These are phyloP conservation scores for Penicillium samsonianum DNA, from an alignment of 495 filamentous ascomycete genomes.

Conservation along the genomic window DNA sequence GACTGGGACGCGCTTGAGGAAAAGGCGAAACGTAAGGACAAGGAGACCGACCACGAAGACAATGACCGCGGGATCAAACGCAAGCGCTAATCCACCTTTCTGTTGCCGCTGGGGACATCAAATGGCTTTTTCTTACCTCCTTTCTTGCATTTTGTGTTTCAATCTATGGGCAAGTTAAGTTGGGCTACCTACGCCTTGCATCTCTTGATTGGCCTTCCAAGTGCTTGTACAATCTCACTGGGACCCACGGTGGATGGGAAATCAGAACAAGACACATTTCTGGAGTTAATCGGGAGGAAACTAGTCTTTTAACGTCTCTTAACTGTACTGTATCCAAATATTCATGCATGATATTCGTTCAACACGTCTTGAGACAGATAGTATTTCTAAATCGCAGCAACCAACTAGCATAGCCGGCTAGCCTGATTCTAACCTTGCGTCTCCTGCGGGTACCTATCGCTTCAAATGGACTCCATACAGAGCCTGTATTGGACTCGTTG, in stretches of 20 bases:
- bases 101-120: neutral
- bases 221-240: neutral
- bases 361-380: neutral
- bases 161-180: neutral
- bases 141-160: neutral
- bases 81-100: slow-evolving; percentile 43
- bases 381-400: neutral
- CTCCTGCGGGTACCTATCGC: neutral
- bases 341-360: neutral
- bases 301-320: neutral
- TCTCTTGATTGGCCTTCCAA: neutral
- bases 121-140: neutral
- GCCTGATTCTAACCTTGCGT: neutral
- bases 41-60: slow-evolving; percentile 69
- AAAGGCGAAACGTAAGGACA: slow-evolving; percentile 86
- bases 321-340: slow-evolving; percentile 3
- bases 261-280: no score
- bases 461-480: neutral
- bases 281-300: slow-evolving; percentile 5
- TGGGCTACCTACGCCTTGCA: neutral
- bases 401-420: neutral
- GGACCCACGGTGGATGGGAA: neutral
- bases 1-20: slow-evolving; percentile 91
- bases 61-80: slow-evolving; percentile 64
- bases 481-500: neutral